Base-by-base conservation (phyloP, 2,329 filamentous ascomycete species). In the Ophiostoma triangulosporum region DNA sequence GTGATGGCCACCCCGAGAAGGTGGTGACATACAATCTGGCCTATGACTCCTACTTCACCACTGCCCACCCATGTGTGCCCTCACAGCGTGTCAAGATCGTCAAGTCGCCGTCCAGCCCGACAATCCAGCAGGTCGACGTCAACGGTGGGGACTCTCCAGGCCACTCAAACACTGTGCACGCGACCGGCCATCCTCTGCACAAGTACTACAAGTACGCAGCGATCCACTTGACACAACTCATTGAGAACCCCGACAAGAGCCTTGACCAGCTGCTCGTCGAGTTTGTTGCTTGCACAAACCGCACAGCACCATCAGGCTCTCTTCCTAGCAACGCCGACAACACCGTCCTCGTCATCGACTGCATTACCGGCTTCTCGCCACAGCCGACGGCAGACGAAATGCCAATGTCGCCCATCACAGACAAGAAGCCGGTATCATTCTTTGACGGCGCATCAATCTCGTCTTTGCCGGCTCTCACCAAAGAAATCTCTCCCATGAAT, bases 11-110 rank as follows among this genome's bases (percentile, higher is more conserved):
- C 2, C 67, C 69, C 1, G 66, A 70, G 45, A 66, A 64, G 26
- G 62, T 73, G 53, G 60, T 72, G 51, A 69, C 68, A 1, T 70
- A 74, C 51, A 61, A 70, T 1, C 64, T 85, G 9, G 65, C 67
- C 6, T 76, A 80, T 58, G 80, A 84, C 55, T 72, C 83, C 22
- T 76, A 75, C 59, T 84, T 84, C 62, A 77, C 83, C 17, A 83
- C 81, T 1, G 80, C 80, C 0, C 79, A 83, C 59, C 81, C 81
- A 0, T 85, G 81, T 60, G 73, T 77, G 5, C 74, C 77, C 1
- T 79, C 78, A 1, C 71, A 72, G 50, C 71, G 75, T 53, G 75
- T 80, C 2, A 75, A 73, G 57, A 74, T 82, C 53, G 62, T 83
- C 50, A 79, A 76, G 62, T 78, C 78, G 14, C 75, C 78, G 0